Evolutionary conservation across 768 basidiomycete genomes (phyloP).

Genomic region (Mycena vulgaris): DNA sequence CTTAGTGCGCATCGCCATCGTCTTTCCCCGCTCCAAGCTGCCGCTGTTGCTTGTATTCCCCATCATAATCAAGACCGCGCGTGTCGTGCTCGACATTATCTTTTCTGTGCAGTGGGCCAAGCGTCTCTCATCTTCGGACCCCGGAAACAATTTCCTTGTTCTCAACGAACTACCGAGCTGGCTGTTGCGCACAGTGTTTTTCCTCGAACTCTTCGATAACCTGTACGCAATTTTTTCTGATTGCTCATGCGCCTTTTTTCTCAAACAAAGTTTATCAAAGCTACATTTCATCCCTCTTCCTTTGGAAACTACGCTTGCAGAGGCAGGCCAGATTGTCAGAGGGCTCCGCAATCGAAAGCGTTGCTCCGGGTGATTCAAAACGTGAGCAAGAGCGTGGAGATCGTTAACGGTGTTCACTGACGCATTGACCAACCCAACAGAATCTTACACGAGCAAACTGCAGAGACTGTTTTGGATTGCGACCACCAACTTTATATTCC

Average conservation of each 20-base stretch:
- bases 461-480: conserved; percentile 16
- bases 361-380: neutral
- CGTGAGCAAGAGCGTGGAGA: neutral
- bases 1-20: neutral
- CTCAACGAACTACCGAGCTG: no score
- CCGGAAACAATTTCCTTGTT: neutral
- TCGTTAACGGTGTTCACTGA: no score
- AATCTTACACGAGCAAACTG: neutral
- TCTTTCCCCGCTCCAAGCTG: neutral
- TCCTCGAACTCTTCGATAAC: no score
- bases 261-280: conserved; percentile 5
- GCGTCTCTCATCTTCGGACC: neutral
- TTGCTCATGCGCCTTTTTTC: no score
- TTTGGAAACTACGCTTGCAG: neutral
- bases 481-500: conserved; percentile 21
- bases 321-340: neutral
- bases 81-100: neutral
- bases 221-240: no score
- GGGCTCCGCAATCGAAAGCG: neutral
- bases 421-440: neutral
- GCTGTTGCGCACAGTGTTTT: no score
- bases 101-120: conserved; percentile 10
- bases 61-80: neutral
- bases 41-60: conserved; percentile 6
- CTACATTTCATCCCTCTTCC: conserved; percentile 11